Percentiles rank a stretch among this genome's conserved stretches.
These are phyloP conservation scores for Flaveria linearis DNA, from an alignment of 129 eudicot genomes.

Conservation along the genomic window DNA sequence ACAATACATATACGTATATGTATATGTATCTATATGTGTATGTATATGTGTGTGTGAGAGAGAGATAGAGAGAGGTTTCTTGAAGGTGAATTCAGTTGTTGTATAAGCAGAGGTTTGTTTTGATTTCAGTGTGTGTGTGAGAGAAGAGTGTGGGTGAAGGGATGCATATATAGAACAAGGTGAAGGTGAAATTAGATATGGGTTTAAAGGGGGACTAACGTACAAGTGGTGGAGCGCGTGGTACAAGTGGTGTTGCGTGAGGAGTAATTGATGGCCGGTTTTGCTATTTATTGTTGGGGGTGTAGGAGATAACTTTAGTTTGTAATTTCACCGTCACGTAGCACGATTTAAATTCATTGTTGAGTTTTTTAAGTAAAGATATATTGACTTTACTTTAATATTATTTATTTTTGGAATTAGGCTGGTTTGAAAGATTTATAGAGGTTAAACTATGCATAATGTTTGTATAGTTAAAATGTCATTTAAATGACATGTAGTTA, in stretches of 20 bases:
- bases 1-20: not conserved
- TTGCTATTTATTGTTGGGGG: slow-evolving; percentile 29
- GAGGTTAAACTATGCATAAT: no score
- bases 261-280: slow-evolving; percentile 26
- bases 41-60: not conserved
- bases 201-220: slow-evolving; percentile 19
- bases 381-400: not conserved
- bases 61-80: slow-evolving; percentile 32
- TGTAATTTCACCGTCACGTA: slow-evolving; percentile 30
- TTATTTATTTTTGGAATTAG: not conserved
- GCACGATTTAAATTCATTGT: slow-evolving; percentile 3
- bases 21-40: no score
- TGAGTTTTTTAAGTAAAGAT: not conserved
- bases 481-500: no score
- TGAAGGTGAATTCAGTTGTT: slow-evolving; percentile 21
- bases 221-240: slow-evolving; percentile 5
- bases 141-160: slow-evolving; percentile 38
- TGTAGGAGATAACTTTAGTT: slow-evolving; percentile 10
- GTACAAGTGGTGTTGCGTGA: slow-evolving; percentile 20
- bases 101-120: slow-evolving; percentile 17
- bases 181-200: slow-evolving; percentile 6
- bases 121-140: not conserved
- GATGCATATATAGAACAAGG: slow-evolving; percentile 11
- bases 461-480: no score
- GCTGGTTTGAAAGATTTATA: no score